Evolutionary conservation across 805 yeast genomes (phyloP).

Genomic region (Lachancea waltii): DNA sequence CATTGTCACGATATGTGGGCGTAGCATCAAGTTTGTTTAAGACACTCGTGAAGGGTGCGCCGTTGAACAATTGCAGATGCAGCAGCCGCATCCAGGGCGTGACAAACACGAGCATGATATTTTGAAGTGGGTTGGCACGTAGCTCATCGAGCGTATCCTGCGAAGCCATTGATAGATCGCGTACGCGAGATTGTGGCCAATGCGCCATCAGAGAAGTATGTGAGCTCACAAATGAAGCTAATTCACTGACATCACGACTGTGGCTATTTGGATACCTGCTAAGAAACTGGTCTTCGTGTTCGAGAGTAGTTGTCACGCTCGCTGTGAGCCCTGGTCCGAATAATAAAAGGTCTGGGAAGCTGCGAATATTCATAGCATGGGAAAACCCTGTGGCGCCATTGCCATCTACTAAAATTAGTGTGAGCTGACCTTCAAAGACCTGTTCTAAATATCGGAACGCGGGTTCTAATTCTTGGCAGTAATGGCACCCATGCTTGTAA

Average conservation of each 20-base stretch:
- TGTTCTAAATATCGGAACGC: constrained; percentile 38
- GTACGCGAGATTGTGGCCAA: constrained; percentile 25
- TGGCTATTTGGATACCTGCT: background rate
- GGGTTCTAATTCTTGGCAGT: constrained; percentile 43
- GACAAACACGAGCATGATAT: constrained; percentile 30
- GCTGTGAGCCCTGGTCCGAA: constrained; percentile 36
- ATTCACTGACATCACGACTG: background rate
- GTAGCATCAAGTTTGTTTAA: constrained; percentile 28
- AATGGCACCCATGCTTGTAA: constrained; percentile 40
- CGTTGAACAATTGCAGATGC: constrained; percentile 11
- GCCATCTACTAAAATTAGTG: constrained; percentile 34
- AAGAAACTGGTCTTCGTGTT: no score
- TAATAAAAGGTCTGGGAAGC: constrained; percentile 46
- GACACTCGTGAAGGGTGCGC: constrained; percentile 31
- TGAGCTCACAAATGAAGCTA: constrained; percentile 8
- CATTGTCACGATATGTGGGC: constrained; percentile 7
- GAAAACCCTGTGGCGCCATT: constrained; percentile 33
- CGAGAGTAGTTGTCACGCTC: no score
- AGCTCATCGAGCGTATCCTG: background rate
- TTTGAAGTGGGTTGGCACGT: background rate
- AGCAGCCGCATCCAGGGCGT: constrained; percentile 34
- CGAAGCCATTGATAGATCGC: background rate
- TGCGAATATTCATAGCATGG: constrained; percentile 35
- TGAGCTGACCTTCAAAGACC: constrained; percentile 36
- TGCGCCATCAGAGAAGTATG: constrained; percentile 33